Evolutionary conservation across 495 filamentous ascomycete genomes (phyloP).

Genomic region (Penicillium flavigenum): DNA sequence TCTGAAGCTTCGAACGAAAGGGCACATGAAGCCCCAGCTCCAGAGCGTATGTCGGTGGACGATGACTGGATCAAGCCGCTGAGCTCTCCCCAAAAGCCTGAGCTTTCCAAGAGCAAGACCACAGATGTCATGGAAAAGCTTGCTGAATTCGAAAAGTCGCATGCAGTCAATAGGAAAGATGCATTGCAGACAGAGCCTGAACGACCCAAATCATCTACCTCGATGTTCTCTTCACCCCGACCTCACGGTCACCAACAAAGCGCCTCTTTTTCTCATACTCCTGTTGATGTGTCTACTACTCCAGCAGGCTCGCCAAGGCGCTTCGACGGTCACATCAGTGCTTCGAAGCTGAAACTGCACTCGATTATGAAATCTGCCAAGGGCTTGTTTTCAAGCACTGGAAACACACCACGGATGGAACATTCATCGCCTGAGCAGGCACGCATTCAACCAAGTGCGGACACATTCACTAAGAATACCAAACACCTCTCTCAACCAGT

Average conservation of each 20-base stretch:
- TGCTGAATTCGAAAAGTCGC: slow-evolving; percentile 17
- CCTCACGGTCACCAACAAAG: slow-evolving; percentile 56
- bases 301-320: slow-evolving; percentile 70
- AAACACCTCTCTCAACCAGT: slow-evolving; percentile 22
- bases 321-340: slow-evolving; percentile 78
- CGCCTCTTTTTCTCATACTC: slow-evolving; percentile 62
- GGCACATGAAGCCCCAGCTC: slow-evolving; percentile 23
- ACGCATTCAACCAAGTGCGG: slow-evolving; percentile 22
- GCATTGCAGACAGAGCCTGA: slow-evolving; percentile 20
- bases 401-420: slow-evolving; percentile 69
- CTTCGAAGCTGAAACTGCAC: slow-evolving; percentile 83
- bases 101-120: slow-evolving; percentile 55
- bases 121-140: slow-evolving; percentile 60
- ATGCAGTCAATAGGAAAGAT: slow-evolving; percentile 16
- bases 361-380: slow-evolving; percentile 85
- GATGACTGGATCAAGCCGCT: slow-evolving; percentile 84
- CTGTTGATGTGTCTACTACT: slow-evolving; percentile 54
- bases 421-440: slow-evolving; percentile 45
- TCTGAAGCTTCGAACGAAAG: slow-evolving; percentile 29
- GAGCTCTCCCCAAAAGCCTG: slow-evolving; percentile 44
- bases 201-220: slow-evolving; percentile 48
- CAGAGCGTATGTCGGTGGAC: slow-evolving; percentile 49
- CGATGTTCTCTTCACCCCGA: slow-evolving; percentile 48
- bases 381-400: slow-evolving; percentile 77
- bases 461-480: slow-evolving; percentile 12